Base-by-base conservation (phyloP, 2,329 filamentous ascomycete species). In the Cladosporium halotolerans region DNA sequence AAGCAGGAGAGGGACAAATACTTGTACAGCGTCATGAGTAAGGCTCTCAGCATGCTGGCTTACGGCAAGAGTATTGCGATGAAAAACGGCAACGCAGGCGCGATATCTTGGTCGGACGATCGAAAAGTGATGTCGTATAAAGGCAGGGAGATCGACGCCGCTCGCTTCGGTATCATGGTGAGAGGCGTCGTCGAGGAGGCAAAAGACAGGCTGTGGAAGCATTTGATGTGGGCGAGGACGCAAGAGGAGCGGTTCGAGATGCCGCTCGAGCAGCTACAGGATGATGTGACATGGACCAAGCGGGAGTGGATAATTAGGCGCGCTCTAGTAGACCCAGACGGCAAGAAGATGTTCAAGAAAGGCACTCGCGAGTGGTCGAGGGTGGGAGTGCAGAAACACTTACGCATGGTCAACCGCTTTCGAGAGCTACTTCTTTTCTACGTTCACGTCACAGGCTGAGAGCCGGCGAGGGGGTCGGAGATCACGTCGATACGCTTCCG, bases 21-120 rank as follows among this genome's bases (percentile, higher is more conserved):
- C 55, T 48, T 63, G 34, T 61, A 57, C 32, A 63, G 61, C 50
- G 54, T 51, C 9, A 63, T 63, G 23, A 62, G 61, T 36, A 53
- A 46, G 38, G 60, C 59, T 18, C 19, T 62, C 10, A 63, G 58
- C 54, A 48, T 63, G 32, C 51, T 62, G 13, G 56, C 56, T 31
- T 62, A 62, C 42, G 18, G 61, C 18, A 62, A 62, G 52, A 23
- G 50, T 38, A 41, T 57, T n/a, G 56, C 54, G 31, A 36, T 60
- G 10, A 60, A 57, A 45, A 18, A 55, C n/a, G 33, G 54, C 8
- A 64, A 63, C 53, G 19, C 53, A 19, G 45, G 61, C 16, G 54
- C 50, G 11, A 45, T 53, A 34, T 55, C 53, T 32, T 64, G 34
- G 61, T 59, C 49, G 11, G 13, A 28, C 2, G 46, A 47, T n/a